Evolutionary conservation across 768 basidiomycete species (phyloP), one percentile per base, ranked within the genome.

Genomic region (Scleroderma citrinum): DNA sequence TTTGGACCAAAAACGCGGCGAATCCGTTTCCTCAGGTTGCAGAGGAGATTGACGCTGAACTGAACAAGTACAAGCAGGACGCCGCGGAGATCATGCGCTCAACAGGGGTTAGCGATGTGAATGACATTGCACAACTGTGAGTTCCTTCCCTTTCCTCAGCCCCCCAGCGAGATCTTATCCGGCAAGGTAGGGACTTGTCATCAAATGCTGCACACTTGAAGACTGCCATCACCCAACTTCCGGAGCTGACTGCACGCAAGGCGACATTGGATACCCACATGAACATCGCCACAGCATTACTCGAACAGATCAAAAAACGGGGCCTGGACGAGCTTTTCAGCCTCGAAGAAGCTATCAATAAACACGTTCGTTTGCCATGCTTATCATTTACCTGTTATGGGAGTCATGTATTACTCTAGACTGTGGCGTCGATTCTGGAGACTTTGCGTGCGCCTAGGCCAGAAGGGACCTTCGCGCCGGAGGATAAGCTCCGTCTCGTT

Each of bases 21-120:
- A 91, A 88, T 52, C 95, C 95, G 5, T 99, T 99, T 76, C 96
- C 96, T 34, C 91, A 96, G 57, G 96, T 99, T 4, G 95, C 96
- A 2, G 96, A 96, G 63, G 95, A 98, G 55, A 97, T 99, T 46
- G 92, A 99, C 60, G 59, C 75, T 6, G 96, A 97, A 66, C 69
- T 98, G 56, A 92, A 85, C 68, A 83, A 84, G 68, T 95, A 87
- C 61, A 98, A 97, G 71, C 82, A 87, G 59, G 96, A 99, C 59
- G 93, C 96, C 5, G 92, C 92, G 16, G 96, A 99, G 66, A 87
- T 99, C 49, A 99, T 96, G 7, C 76, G 95, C 44, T 91, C 88
- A 43, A 97, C 96, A 0, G 96, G 96, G 23, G 87, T 99, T 49
- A 92, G 88, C 61, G 92, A 98, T 63, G 85, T 97, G 29, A 93